Conservation (phyloP, 176 grass and related monocot genomes). For the Juncus effusus region DNA sequence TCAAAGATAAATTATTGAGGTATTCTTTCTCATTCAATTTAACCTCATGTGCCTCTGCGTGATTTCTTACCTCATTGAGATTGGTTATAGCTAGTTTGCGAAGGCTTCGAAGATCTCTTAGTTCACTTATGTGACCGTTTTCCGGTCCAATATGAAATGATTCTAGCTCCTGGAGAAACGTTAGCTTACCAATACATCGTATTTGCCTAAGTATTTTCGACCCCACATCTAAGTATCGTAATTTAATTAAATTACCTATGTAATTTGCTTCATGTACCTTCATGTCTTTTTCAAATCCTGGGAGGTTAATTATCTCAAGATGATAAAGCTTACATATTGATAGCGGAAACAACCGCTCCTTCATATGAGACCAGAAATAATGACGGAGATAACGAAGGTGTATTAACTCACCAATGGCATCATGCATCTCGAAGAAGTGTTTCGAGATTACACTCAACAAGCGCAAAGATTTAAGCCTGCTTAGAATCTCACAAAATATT, state of each 20-base stretch:
- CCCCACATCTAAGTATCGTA: slow-evolving; percentile 22
- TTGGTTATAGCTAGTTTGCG: slow-evolving; percentile 1
- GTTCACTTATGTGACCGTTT: slow-evolving; percentile 18
- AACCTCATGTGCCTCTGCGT: too few relatives aligned
- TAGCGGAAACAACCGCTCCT: too few relatives aligned
- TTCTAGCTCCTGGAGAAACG: slow-evolving; percentile 28
- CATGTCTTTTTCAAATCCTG: neutral
- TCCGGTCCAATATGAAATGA: slow-evolving; percentile 1
- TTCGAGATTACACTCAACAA: too few relatives aligned
- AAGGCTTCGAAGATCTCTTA: slow-evolving; percentile 3
- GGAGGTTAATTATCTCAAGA: neutral
- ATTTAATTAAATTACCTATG: slow-evolving; percentile 10
- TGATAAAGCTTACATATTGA: slow-evolving; percentile 28
- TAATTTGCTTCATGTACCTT: neutral
- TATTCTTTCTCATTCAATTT: too few relatives aligned
- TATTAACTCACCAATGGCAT: too few relatives aligned
- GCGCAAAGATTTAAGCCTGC: slow-evolving; percentile 31
- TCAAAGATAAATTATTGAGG: neutral
- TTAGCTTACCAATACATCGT: slow-evolving; percentile 11
- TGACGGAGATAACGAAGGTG: too few relatives aligned
- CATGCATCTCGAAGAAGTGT: neutral
- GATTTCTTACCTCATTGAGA: slow-evolving; percentile 31
- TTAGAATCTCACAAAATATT: neutral
- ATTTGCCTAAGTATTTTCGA: neutral
- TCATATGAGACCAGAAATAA: too few relatives aligned